Percentiles rank a stretch among this genome's conserved stretches.
Evolutionary conservation across 1,284 basidiomycete genomes (phyloP).

Genomic region (Pseudozyma hubeiensis): DNA sequence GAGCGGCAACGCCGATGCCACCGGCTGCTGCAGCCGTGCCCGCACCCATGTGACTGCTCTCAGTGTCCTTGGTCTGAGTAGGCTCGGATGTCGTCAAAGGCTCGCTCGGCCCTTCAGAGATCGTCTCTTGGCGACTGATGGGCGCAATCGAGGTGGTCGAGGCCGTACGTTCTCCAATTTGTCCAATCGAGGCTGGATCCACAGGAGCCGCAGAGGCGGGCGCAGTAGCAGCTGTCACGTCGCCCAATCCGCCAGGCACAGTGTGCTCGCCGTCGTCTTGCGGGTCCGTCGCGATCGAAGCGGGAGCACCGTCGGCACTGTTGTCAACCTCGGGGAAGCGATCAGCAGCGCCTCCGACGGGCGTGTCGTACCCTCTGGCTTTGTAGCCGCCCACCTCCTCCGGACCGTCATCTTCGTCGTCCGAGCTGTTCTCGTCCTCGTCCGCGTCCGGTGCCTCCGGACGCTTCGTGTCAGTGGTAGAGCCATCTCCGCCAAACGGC

Average conservation of each 20-base stretch:
- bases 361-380: constrained; percentile 15
- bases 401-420: constrained; percentile 59
- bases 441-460: constrained; percentile 48
- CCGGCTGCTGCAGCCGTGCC: constrained; percentile 31
- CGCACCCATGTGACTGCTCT: constrained; percentile 16
- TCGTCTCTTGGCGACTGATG: constrained; percentile 36
- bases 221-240: constrained; percentile 22
- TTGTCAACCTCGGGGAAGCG: constrained; percentile 37
- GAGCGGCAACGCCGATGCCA: constrained; percentile 30
- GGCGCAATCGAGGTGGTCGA: constrained; percentile 45
- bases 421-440: constrained; percentile 56
- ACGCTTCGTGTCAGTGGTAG: constrained; percentile 33
- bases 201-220: constrained; percentile 29
- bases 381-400: constrained; percentile 56
- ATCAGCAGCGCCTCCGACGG: constrained; percentile 29
- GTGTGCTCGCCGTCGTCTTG: constrained; percentile 24
- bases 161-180: constrained; percentile 29
- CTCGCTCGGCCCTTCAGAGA: constrained; percentile 12
- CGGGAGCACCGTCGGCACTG: neutral
- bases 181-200: constrained; percentile 40
- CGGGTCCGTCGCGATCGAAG: neutral
- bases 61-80: constrained; percentile 4
- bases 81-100: constrained; percentile 2
- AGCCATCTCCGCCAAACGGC: constrained; percentile 21
- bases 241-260: constrained; percentile 37